Percentiles rank a stretch among this genome's conserved stretches.
Evolutionary conservation across 805 yeast species (phyloP).

Genomic region (Huiozyma naganishii): DNA sequence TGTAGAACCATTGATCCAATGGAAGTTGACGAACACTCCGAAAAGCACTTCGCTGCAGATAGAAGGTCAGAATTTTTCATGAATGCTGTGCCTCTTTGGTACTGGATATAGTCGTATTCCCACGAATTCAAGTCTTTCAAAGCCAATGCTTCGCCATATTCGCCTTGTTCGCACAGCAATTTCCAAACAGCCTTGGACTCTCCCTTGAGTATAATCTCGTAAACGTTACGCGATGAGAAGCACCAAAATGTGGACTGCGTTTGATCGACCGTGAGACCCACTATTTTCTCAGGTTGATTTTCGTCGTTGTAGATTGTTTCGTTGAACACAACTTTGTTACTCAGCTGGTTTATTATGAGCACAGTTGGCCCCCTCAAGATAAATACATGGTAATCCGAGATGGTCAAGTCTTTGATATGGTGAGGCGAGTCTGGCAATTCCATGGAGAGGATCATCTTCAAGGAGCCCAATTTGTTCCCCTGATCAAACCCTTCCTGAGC

Average conservation of each 20-base stretch:
- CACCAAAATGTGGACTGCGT: constrained; percentile 60
- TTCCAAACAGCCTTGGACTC: constrained; percentile 74
- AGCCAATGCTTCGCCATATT: constrained; percentile 57
- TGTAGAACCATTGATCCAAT: constrained; percentile 39
- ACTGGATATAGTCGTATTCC: constrained; percentile 39
- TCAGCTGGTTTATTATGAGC: constrained; percentile 41
- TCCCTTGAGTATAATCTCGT: constrained; percentile 58
- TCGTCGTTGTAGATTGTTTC: constrained; percentile 24
- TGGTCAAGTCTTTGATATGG: constrained; percentile 27
- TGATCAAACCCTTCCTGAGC: constrained; percentile 3
- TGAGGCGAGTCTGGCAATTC: constrained; percentile 19
- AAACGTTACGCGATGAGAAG: constrained; percentile 47
- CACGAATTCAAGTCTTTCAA: constrained; percentile 27
- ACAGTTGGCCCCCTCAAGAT: constrained; percentile 35
- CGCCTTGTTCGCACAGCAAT: constrained; percentile 37
- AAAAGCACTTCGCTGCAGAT: constrained; percentile 48
- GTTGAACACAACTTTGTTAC: constrained; percentile 35
- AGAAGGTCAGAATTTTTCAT: constrained; percentile 19
- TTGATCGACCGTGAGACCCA: constrained; percentile 43
- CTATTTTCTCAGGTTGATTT: constrained; percentile 27
- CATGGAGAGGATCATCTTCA: constrained; percentile 21
- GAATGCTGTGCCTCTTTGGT: constrained; percentile 44
- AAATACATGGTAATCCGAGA: constrained; percentile 47
- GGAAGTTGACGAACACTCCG: constrained; percentile 46
- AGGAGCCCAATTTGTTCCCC: constrained; percentile 27